Conservation (phyloP, 441 rosid genomes). For the Eruca vesicaria region DNA sequence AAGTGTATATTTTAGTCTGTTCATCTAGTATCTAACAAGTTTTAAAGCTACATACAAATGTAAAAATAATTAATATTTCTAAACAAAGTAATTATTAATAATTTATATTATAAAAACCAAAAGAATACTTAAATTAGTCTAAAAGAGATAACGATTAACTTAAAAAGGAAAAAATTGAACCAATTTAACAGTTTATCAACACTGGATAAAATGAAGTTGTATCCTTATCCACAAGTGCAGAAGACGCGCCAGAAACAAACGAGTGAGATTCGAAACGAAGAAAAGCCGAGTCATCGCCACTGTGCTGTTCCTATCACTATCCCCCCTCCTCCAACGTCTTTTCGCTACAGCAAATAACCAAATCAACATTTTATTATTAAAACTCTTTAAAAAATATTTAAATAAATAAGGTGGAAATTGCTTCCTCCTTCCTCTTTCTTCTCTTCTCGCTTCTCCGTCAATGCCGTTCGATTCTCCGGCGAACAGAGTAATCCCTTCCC, state of each 20-base stretch:
- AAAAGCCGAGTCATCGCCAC: not conserved
- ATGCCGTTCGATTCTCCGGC: conserved; percentile 27
- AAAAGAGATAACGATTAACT: not conserved
- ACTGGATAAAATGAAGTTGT: not conserved
- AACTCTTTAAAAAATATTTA: not conserved
- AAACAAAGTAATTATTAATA: no score
- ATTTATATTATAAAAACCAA: no score
- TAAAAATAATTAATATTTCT: no score
- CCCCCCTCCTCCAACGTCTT: not conserved
- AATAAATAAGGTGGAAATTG: conserved; percentile 7
- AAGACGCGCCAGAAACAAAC: not conserved
- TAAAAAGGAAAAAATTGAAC: not conserved
- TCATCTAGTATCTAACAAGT: no score
- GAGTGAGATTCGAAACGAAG: not conserved
- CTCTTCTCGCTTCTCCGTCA: conserved; percentile 20
- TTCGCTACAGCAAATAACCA: not conserved
- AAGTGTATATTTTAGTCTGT: no score
- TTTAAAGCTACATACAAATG: no score
- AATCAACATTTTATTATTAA: not conserved
- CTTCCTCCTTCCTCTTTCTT: not conserved
- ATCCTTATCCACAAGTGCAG: not conserved
- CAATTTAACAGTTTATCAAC: not conserved
- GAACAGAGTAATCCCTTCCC: conserved; percentile 10
- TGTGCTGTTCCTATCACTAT: not conserved
- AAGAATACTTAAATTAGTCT: not conserved